phyloP scores from a whole-genome alignment of 345 rosid genomes.

The Geranium brycei region DNA sequence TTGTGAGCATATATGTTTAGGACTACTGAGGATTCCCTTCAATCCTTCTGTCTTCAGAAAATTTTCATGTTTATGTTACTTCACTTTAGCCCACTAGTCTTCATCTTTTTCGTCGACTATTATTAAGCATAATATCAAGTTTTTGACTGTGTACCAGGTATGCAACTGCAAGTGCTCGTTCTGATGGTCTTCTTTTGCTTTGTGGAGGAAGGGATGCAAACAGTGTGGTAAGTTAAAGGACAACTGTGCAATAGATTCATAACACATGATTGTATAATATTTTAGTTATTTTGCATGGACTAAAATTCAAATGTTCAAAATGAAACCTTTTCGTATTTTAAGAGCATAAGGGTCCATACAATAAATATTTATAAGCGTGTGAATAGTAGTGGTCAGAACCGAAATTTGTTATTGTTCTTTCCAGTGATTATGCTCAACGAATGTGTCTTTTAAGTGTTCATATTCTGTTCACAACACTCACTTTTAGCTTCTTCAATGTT shows the following conservation, averaged over 20 bases:
- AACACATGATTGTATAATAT: neutral
- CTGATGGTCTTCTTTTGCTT: slow-evolving; percentile 98
- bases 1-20: too few species aligned
- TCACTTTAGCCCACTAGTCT: neutral
- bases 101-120: neutral
- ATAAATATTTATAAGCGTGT: neutral
- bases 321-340: neutral
- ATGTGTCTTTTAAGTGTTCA: neutral
- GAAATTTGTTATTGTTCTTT: neutral
- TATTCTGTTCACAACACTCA: neutral
- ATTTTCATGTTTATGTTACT: neutral
- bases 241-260: neutral
- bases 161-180: slow-evolving; percentile 98
- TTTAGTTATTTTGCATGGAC: neutral
- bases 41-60: neutral
- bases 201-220: slow-evolving; percentile 98
- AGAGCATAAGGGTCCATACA: neutral
- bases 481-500: neutral
- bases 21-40: too few species aligned
- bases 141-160: slow-evolving; percentile 40
- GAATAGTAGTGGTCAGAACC: neutral
- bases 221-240: slow-evolving; percentile 60
- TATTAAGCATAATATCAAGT: slow-evolving; percentile 1
- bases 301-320: neutral
- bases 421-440: neutral